phyloP scores from a whole-genome alignment of 352 stramenopile species.

The Plasmopara halstedii region DNA sequence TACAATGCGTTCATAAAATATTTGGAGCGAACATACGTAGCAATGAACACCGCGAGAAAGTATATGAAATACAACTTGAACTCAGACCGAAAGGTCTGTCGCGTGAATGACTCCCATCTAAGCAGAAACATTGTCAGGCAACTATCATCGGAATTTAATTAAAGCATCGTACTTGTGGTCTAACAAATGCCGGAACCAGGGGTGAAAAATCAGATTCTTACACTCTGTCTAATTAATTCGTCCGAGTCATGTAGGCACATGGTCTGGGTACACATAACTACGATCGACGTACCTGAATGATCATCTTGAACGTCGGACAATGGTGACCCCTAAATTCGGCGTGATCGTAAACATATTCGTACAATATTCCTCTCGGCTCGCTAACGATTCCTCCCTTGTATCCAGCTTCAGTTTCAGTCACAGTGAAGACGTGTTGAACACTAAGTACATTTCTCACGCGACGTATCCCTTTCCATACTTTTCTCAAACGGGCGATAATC shows the following conservation, averaged over 20 bases:
- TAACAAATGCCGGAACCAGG: constrained; percentile 66
- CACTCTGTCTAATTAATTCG: constrained; percentile 43
- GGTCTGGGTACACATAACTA: background rate
- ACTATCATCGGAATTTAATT: background rate
- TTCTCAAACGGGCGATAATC: constrained; percentile 28
- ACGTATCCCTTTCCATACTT: constrained; percentile 43
- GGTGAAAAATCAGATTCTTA: constrained; percentile 71
- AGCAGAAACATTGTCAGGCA: background rate
- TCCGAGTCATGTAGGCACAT: background rate
- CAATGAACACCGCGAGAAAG: constrained; percentile 64
- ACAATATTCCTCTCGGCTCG: constrained; percentile 72
- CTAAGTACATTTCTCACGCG: constrained; percentile 42
- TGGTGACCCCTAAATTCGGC: constrained; percentile 51
- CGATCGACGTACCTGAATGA: constrained; percentile 40
- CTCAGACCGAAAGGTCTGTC: constrained; percentile 56
- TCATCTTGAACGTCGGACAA: constrained; percentile 52
- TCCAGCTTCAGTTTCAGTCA: constrained; percentile 23
- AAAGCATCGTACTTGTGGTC: constrained; percentile 54
- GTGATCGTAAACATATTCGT: constrained; percentile 78
- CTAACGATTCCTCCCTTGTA: constrained; percentile 58
- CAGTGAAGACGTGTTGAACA: constrained; percentile 59
- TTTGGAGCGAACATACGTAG: constrained; percentile 38
- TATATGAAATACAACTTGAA: constrained; percentile 77
- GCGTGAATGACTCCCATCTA: constrained; percentile 73
- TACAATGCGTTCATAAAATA: background rate